Base-by-base conservation (phyloP, 345 rosid species). In the Cardamine resedifolia region DNA sequence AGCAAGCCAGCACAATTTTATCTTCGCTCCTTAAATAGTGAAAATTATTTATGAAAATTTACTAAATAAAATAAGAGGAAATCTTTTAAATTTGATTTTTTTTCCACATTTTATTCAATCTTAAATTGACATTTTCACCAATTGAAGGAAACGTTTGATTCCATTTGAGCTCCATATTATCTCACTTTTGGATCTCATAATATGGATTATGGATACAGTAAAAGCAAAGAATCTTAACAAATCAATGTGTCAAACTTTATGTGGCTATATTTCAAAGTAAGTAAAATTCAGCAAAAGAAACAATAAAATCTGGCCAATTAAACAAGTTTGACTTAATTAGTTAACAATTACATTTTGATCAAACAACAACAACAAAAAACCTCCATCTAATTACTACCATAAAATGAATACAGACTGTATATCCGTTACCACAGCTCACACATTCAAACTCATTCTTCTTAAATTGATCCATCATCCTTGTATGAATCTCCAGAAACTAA, bases 241-340 rank as follows among this genome's bases (percentile, higher is more conserved):
- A 63, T n/a, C 11, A 52, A 51, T 5, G 43, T 10, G 47, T 58
- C 58, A 47, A 58, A 11, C 28, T 10, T 23, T 30, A 23, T n/a
- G 48, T 47, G 61, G 21, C 20, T 30, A 31, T 21, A 7, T 57
- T 10, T 11, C 27, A 50, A 16, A 26, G 28, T 18, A 51, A 72
- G 2, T 16, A 38, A 56, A 47, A 36, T 14, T 34, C 0, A 31
- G 9, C 5, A 4, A 16, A 65, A 7, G 64, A 34, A 58, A 72
- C n/a, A 45, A 72, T 15, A 11, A 64, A 15, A 73, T 64, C 58
- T 19, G 2, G 21, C 50, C 1, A 57, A 56, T 38, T 56, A 56
- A 64, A 19, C 3, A 30, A 45, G 15, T 47, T 65, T 65, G 58
- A 73, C 71, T 36, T 12, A 65, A 24, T n/a, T n/a, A n/a, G n/a